Evolutionary conservation across 257 asterid genomes (phyloP), one percentile per base, ranked within the genome.

Genomic region (Primulina huaijiensis): DNA sequence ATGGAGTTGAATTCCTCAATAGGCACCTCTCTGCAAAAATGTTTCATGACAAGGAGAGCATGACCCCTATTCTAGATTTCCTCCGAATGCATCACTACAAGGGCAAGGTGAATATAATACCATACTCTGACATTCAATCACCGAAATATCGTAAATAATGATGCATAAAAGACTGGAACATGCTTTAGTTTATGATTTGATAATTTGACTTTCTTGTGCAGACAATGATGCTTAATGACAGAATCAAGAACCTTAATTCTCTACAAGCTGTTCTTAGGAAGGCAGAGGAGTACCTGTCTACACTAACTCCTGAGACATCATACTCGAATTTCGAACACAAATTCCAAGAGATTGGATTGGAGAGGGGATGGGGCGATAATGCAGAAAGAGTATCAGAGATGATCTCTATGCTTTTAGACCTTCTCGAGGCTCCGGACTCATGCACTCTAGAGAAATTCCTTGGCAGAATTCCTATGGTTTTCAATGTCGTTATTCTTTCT

Each of bases 1-100:
- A 94, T 53, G 99, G 99, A 73, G 99, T 94, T 27, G 96, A 94
- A 79, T 94, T 94, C 82, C 97, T 94, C 68, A 90, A 94, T 82
- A 68, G 96, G 71, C 97, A 94, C 75, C 96, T 94, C 76, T 94
- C 97, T 4, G 97, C 99, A 0, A 91, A 94, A 74, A 87, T 94
- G 97, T 94, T 94, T 68, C 97, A 94, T 58, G 96, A 91, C 86
- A 86, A 77, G 83, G 97, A 91, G 3, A 94, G 96, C 87, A 82
- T 94, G 97, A 73, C 91, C 31, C 97, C 96, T 60, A 92, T 94
- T 56, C 97, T 94, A 5, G 97, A 91, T 34, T 94, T 94, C 78
- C 92, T 94, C 25, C 87, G 97, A 1, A 74, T 52, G 72, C 96
- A 89, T 64, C 75, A 89, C 69, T 87, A 86, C 86, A 89, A 89